These are phyloP conservation scores for Lanmaoa rubissima DNA, from an alignment of 768 basidiomycete genomes.

Conservation along the genomic window DNA sequence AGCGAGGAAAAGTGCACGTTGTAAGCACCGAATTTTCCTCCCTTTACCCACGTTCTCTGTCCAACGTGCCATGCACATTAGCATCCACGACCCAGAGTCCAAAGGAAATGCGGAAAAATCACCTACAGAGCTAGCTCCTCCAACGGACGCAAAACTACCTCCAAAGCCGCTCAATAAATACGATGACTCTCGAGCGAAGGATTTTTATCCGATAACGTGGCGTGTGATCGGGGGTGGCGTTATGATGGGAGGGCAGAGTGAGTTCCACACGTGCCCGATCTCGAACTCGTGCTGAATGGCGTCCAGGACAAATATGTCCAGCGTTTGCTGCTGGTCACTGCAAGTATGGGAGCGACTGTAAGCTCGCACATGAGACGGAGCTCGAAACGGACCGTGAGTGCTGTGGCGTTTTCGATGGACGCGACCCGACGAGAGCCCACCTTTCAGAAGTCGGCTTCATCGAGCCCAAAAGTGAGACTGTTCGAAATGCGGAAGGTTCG, in stretches of 20 bases:
- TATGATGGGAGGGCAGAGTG: conserved; percentile 48
- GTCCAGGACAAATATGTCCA: conserved; percentile 26
- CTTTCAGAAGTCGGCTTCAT: conserved; percentile 18
- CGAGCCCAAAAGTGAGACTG: conserved; percentile 3
- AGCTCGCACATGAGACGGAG: conserved; percentile 29
- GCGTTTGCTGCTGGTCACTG: conserved; percentile 26
- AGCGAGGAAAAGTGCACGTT: conserved; percentile 59
- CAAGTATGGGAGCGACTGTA: conserved; percentile 28
- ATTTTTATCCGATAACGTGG: conserved; percentile 68
- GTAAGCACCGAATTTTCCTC: conserved; percentile 35
- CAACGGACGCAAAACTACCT: conserved; percentile 19
- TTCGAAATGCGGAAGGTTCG: neutral
- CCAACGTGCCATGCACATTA: conserved; percentile 20
- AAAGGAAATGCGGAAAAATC: neutral
- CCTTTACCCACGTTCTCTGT: neutral
- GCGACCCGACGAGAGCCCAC: neutral
- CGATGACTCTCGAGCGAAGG: conserved; percentile 42
- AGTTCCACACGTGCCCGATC: conserved; percentile 5
- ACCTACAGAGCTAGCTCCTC: conserved; percentile 1
- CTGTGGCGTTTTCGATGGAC: neutral
- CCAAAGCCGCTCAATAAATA: conserved; percentile 27
- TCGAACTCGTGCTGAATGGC: neutral
- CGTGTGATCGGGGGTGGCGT: conserved; percentile 79
- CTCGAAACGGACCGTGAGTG: conserved; percentile 25
- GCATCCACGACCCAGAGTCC: conserved; percentile 43